A percentile compares a stretch with the other conserved stretches of the same genome.
phyloP scores from a whole-genome alignment of 2,329 filamentous ascomycete genomes.

The Neoscytalidium dimidiatum region DNA sequence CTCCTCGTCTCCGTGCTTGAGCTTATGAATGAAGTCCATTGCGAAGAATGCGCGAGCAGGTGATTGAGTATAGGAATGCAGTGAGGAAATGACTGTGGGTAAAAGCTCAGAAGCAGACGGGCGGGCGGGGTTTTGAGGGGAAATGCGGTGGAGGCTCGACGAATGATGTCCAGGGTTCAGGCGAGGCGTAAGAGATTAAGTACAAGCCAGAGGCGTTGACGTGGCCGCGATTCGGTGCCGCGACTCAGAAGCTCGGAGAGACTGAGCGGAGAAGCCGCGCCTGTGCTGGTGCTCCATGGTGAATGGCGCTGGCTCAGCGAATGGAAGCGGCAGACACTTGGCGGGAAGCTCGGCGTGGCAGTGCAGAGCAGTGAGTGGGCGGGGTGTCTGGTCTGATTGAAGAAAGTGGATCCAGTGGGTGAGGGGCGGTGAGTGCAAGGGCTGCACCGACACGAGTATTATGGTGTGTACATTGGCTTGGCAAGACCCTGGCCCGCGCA shows the following conservation, averaged over 20 bases:
- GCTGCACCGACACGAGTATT: too few species aligned
- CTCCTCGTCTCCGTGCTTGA: slow-evolving; percentile 14
- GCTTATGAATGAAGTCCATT: slow-evolving; percentile 19
- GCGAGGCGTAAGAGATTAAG: slow-evolving; percentile 8
- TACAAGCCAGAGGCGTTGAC: slow-evolving; percentile 8
- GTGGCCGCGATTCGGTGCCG: too few species aligned
- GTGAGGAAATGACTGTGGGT: background rate
- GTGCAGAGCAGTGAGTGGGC: slow-evolving; percentile 4
- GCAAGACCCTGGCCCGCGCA: too few species aligned
- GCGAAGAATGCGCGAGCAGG: background rate
- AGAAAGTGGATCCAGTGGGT: slow-evolving; percentile 3
- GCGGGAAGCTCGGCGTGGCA: slow-evolving; percentile 13
- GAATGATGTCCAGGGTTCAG: background rate
- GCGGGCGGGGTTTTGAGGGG: background rate
- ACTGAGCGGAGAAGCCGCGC: background rate
- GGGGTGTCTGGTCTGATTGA: slow-evolving; percentile 1
- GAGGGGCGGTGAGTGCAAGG: slow-evolving; percentile 1
- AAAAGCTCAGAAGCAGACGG: background rate
- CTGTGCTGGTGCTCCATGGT: background rate
- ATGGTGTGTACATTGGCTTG: too few species aligned
- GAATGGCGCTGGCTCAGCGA: background rate
- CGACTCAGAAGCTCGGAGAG: slow-evolving; percentile 1
- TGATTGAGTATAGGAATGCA: background rate
- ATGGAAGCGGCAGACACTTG: background rate
- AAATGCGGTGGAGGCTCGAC: background rate